phyloP scores from a whole-genome alignment of 116 monocot genomes.

The Zostera marina region DNA sequence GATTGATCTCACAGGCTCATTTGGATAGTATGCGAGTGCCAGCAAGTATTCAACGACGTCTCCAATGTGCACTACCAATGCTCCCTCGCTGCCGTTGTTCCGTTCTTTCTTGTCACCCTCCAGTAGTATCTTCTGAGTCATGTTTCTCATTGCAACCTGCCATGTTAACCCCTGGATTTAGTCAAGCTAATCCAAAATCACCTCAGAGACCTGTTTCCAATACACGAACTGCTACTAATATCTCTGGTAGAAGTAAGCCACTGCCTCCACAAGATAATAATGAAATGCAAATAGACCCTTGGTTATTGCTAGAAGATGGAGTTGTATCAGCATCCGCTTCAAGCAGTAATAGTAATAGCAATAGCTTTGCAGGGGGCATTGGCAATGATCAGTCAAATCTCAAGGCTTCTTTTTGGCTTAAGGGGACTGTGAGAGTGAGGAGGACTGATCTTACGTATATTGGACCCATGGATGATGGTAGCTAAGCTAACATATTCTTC shows the following conservation, averaged over 20 bases:
- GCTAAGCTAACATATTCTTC: conserved; percentile 22
- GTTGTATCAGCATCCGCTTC: conserved; percentile 27
- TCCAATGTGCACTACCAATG: conserved; percentile 83
- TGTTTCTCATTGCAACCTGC: conserved; percentile 19
- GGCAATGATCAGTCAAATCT: conserved; percentile 67
- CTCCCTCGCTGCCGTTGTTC: conserved; percentile 34
- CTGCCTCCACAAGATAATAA: conserved; percentile 28
- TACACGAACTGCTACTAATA: conserved; percentile 11
- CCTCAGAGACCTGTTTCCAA: conserved; percentile 14
- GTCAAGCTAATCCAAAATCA: conserved; percentile 13
- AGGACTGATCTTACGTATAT: conserved; percentile 92
- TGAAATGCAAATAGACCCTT: conserved; percentile 76
- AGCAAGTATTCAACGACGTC: conserved; percentile 33
- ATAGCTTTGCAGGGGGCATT: conserved; percentile 11
- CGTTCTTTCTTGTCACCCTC: conserved; percentile 42
- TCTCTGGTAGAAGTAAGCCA: conserved; percentile 31
- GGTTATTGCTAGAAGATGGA: conserved; percentile 95
- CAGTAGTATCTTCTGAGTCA: conserved; percentile 17
- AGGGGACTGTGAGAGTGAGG: conserved; percentile 82
- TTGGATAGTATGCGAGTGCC: conserved; percentile 89
- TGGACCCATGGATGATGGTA: conserved; percentile 73
- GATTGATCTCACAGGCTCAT: conserved; percentile 38
- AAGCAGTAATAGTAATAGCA: conserved; percentile 8
- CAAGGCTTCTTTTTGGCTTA: conserved; percentile 91
- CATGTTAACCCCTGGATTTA: conserved; percentile 11